A percentile compares a stretch with the other conserved stretches of the same genome.
phyloP scores from a whole-genome alignment of 2,329 filamentous ascomycete species.

The Fusarium nodosum region DNA sequence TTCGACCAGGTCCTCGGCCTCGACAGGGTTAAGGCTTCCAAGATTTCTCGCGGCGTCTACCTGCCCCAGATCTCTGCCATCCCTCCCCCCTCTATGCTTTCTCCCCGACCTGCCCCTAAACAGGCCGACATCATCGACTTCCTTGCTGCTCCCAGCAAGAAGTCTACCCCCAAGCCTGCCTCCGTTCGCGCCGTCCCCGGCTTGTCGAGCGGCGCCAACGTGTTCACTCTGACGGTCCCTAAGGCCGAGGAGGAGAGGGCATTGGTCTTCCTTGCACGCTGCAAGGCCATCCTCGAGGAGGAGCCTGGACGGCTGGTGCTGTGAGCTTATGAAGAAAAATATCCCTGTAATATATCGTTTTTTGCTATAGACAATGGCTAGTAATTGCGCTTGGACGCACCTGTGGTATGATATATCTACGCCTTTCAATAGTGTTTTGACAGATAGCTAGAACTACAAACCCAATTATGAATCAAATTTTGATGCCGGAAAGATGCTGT shows the following conservation, averaged over 20 bases:
- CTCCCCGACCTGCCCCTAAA: constrained; percentile 52
- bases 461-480: constrained; percentile 29
- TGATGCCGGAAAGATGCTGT: constrained; percentile 13
- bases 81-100: constrained; percentile 58
- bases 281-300: constrained; percentile 85
- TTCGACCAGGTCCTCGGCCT: constrained; percentile 91
- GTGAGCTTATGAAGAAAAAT: constrained; percentile 54
- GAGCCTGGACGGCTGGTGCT: constrained; percentile 82
- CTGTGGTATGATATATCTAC: constrained; percentile 34
- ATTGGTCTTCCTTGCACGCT: constrained; percentile 83
- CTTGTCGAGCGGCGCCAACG: constrained; percentile 72
- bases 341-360: constrained; percentile 52
- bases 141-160: constrained; percentile 64
- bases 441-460: constrained; percentile 29
- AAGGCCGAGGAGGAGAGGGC: constrained; percentile 86
- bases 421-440: constrained; percentile 22
- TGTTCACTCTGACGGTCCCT: constrained; percentile 85
- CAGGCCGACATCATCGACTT: constrained; percentile 85
- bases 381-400: constrained; percentile 41
- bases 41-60: constrained; percentile 73
- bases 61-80: constrained; percentile 77
- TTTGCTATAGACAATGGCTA: constrained; percentile 48
- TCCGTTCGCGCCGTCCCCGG: constrained; percentile 58
- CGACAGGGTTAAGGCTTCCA: constrained; percentile 60
- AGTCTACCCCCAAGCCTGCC: constrained; percentile 46